Conservation (phyloP, 495 filamentous ascomycete species). For the Aspergillus affinis region DNA sequence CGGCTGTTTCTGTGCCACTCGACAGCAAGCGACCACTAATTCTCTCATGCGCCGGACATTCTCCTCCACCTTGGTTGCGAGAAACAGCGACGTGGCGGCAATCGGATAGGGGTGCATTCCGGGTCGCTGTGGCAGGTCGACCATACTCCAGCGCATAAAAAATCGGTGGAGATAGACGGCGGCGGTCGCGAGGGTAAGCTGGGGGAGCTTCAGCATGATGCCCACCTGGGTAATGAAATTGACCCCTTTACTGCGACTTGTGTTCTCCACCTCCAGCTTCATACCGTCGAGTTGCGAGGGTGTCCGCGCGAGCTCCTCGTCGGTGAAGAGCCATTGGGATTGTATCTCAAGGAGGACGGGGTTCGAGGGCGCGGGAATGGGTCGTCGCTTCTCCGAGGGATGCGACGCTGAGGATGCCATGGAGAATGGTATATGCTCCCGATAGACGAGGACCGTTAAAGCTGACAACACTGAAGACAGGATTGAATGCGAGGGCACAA, state of each 20-base stretch:
- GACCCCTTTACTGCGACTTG: constrained; percentile 81
- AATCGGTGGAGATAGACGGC: constrained; percentile 92
- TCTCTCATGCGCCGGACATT: constrained; percentile 92
- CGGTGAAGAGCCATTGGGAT: constrained; percentile 86
- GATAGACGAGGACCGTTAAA: neutral
- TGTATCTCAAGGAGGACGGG: constrained; percentile 53
- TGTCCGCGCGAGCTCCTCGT: constrained; percentile 75
- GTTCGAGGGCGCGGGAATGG: constrained; percentile 49
- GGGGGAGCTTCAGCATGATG: constrained; percentile 87
- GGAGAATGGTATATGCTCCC: constrained; percentile 1
- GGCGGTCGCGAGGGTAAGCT: constrained; percentile 88
- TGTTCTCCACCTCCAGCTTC: constrained; percentile 67
- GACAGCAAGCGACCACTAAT: constrained; percentile 85
- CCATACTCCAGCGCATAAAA: constrained; percentile 83
- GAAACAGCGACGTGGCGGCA: constrained; percentile 84
- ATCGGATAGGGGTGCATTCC: constrained; percentile 86
- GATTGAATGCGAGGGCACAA: neutral
- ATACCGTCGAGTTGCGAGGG: constrained; percentile 87
- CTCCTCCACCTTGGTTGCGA: constrained; percentile 96
- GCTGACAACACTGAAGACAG: neutral
- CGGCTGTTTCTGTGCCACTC: constrained; percentile 90
- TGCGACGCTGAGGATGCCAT: constrained; percentile 37
- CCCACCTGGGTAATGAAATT: constrained; percentile 96
- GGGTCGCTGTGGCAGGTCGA: constrained; percentile 56
- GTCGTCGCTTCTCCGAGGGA: constrained; percentile 31